These are phyloP conservation scores for Bryoerythrophyllum caledonicum DNA, from an alignment of 225 moss, liverwort and hornwort species.

Conservation along the genomic window DNA sequence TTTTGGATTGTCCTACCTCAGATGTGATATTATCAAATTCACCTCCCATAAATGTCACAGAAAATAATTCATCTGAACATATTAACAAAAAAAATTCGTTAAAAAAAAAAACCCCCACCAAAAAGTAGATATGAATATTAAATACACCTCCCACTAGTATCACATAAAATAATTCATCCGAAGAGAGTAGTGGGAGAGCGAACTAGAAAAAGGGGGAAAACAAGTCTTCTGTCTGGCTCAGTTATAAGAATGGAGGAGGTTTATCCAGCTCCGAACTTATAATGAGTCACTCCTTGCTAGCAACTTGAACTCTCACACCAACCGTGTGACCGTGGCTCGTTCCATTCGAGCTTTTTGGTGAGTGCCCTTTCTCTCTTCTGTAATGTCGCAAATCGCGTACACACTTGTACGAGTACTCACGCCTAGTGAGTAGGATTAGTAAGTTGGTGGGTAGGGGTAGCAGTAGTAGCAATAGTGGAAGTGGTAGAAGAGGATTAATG, in stretches of 20 bases:
- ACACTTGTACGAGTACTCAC: neutral
- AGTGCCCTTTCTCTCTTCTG: neutral
- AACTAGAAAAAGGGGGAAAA: too few relatives aligned
- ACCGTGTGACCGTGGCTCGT: neutral
- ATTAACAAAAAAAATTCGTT: too few relatives aligned
- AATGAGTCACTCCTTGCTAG: neutral
- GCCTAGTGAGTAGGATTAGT: constrained; percentile 10
- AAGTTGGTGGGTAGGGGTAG: constrained; percentile 2
- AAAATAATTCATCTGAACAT: too few relatives aligned
- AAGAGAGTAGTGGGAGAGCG: too few relatives aligned
- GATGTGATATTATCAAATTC: too few relatives aligned
- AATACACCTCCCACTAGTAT: too few relatives aligned
- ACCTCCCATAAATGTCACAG: too few relatives aligned
- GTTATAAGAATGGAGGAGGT: neutral
- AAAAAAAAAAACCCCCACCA: too few relatives aligned
- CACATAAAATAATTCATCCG: too few relatives aligned
- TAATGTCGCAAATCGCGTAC: neutral
- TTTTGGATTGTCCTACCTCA: too few relatives aligned
- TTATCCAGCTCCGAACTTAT: neutral
- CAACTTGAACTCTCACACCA: constrained; percentile 13
- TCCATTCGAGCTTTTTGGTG: neutral
- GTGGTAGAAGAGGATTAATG: neutral
- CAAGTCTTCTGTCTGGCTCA: too few relatives aligned
- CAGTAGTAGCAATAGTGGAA: neutral
- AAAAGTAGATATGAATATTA: too few relatives aligned